Base-by-base conservation (phyloP, 106 monocot genomes). In the Allium cepa region DNA sequence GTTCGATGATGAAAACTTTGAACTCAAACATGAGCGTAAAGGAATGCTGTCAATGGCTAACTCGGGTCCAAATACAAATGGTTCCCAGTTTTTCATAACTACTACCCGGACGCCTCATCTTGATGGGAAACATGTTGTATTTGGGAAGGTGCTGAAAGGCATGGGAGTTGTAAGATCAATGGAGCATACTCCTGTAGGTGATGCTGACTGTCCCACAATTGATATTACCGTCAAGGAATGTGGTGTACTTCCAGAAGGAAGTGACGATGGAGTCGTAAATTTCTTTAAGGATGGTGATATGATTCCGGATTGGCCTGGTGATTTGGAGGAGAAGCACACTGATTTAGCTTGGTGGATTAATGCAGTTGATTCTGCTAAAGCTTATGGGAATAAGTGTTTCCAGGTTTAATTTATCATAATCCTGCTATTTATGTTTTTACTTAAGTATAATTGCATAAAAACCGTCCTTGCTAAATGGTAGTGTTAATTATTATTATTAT, bases 31-130 rank as follows among this genome's bases (percentile, higher is more conserved):
- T 73, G 93, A 93, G 76, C 80, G 81, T 18, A 93, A 93, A 75
- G 93, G 93, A 58, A 89, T 93, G 85, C 62, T 93, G 53, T 93
- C 93, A 16, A 93, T 93, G 93, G 93, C 93, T 60, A 93, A 93
- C 67, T 80, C 86, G 45, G 89, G 93, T 8, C 75, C 81, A 18
- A 75, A 89, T 50, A 82, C 93, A 36, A 93, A 89, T 71, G 93
- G 89, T 0, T 93, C 93, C 65, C 93, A 89, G 67, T 93, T 93
- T 71, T 93, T 86, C 56, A 93, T 93, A 17, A 93, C 83, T 56
- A 93, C 93, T 17, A 85, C 88, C 22, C 67, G 93, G 49, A 86
- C 86, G 48, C 62, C 93, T 72, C 93, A 93, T 78, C 69, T 93
- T 56, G 93, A 93, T 81, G 85, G 88, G 13, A 93, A 89, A 45